Conservation (phyloP, 2,329 filamentous ascomycete genomes). For the Pestalotiopsis fici region DNA sequence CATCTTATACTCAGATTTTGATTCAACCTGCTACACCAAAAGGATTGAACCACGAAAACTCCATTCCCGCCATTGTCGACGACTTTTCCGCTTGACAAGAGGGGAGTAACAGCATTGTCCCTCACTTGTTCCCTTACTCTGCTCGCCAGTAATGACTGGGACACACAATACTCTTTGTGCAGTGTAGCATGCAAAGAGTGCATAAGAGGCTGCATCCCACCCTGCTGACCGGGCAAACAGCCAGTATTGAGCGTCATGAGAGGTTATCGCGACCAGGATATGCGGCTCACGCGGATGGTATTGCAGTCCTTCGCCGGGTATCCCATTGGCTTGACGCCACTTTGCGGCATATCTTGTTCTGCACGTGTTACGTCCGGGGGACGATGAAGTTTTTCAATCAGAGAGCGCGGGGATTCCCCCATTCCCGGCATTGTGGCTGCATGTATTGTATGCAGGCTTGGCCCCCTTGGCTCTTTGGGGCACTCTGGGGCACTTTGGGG, state of each 20-base stretch:
- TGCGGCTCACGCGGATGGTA: neutral
- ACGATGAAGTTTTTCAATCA: neutral
- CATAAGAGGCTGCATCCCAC: neutral
- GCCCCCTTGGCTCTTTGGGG: neutral
- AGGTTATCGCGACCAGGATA: neutral
- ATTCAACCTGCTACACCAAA: neutral
- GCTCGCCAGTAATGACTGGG: neutral
- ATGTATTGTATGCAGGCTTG: neutral
- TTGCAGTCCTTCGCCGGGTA: neutral
- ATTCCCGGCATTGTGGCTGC: neutral
- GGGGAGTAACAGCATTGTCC: neutral
- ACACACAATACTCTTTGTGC: neutral
- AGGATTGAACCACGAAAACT: neutral
- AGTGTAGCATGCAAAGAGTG: neutral
- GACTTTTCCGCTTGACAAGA: neutral
- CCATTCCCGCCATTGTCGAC: neutral
- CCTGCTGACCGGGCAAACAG: neutral
- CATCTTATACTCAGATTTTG: neutral
- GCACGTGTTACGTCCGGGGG: neutral
- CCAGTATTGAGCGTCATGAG: neutral
- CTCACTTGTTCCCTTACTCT: neutral
- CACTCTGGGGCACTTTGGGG: neutral
- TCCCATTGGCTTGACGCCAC: neutral
- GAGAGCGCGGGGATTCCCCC: neutral
- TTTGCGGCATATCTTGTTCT: neutral